A percentile compares a stretch with the other conserved stretches of the same genome.
These are phyloP conservation scores for Chloromonas sp. DNA, from an alignment of 163 green algal genomes.

Conservation along the genomic window DNA sequence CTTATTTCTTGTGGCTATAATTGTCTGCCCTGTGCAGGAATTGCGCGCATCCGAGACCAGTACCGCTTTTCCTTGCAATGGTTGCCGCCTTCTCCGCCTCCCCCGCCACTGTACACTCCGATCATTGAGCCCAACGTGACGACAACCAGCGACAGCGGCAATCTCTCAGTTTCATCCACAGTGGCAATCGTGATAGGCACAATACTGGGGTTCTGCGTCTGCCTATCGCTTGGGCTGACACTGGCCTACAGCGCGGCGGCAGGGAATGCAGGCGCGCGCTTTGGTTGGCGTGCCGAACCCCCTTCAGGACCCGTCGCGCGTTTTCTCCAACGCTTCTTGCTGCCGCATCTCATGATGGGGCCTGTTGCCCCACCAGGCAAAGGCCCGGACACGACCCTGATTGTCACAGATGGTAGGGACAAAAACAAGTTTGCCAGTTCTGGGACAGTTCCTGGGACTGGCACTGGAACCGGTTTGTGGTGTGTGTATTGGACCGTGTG, in stretches of 20 bases:
- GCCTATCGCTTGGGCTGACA: not conserved
- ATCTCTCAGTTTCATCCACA: not conserved
- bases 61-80: too few species aligned
- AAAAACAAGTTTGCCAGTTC: too few species aligned
- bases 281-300: not conserved
- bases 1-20: too few species aligned
- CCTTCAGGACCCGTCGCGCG: not conserved
- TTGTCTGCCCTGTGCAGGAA: too few species aligned
- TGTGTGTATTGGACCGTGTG: too few species aligned
- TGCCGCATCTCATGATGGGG: not conserved
- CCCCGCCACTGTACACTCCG: too few species aligned
- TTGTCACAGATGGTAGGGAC: not conserved
- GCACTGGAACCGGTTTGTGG: too few species aligned
- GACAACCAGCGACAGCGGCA: too few species aligned
- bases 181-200: not conserved
- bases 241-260: not conserved
- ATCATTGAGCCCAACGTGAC: too few species aligned
- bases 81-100: too few species aligned
- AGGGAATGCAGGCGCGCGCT: not conserved
- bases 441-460: too few species aligned
- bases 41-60: too few species aligned
- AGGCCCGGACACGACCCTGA: not conserved
- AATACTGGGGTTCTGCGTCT: not conserved
- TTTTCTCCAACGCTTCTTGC: not conserved
- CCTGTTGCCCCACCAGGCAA: not conserved